A percentile compares a stretch with the other conserved stretches of the same genome.
phyloP scores from a whole-genome alignment of 306 rosid genomes.

The Ochetophila trinervis region DNA sequence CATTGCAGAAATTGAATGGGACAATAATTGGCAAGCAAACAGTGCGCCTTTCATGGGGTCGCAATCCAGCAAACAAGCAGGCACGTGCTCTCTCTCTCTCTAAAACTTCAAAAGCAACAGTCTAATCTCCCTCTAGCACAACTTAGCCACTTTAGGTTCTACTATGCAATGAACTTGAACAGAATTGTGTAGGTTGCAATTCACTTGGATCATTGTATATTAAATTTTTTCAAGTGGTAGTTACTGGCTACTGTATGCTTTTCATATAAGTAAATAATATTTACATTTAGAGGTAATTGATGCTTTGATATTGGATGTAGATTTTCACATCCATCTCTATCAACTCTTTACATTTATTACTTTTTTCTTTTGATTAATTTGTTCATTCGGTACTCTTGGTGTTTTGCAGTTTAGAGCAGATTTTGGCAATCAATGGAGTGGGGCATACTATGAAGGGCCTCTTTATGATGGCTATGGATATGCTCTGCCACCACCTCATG shows the following conservation, averaged over 20 bases:
- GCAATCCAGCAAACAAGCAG: constrained; percentile 99
- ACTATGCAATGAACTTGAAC: too few species aligned
- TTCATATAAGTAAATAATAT: too few species aligned
- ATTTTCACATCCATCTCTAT: too few species aligned
- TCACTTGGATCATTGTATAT: neutral
- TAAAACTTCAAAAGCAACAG: neutral
- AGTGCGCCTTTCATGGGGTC: constrained; percentile 99
- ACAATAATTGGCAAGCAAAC: constrained; percentile 84
- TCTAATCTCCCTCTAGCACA: too few species aligned
- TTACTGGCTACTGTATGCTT: neutral
- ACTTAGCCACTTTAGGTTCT: too few species aligned
- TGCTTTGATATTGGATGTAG: too few species aligned
- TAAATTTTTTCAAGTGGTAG: neutral
- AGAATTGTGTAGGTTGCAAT: neutral
- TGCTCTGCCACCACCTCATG: constrained; percentile 71
- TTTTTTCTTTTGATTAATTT: too few species aligned
- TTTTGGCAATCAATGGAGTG: constrained; percentile 67
- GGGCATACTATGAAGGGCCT: constrained; percentile 73
- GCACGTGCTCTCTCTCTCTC: constrained; percentile 29
- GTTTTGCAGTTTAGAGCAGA: constrained; percentile 65
- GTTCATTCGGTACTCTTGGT: neutral
- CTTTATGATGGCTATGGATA: constrained; percentile 88
- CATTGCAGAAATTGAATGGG: constrained; percentile 83
- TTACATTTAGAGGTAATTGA: too few species aligned
- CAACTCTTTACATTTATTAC: too few species aligned